Evolutionary conservation across 495 filamentous ascomycete species (phyloP), one percentile per base, ranked within the genome.

Genomic region (Aspergillus taichungensis): DNA sequence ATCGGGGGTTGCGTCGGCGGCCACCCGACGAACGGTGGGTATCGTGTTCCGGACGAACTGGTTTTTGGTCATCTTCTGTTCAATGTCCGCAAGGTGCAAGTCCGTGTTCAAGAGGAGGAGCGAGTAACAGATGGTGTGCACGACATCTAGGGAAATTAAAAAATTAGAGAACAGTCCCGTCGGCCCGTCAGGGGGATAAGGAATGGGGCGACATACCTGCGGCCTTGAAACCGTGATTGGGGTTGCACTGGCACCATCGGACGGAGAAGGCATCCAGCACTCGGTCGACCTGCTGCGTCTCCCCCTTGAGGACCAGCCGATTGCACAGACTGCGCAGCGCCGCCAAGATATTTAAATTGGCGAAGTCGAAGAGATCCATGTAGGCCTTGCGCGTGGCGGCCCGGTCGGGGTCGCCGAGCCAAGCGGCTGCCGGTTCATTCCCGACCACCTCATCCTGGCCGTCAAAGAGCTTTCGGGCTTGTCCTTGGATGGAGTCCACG

Each of bases 11-110:
- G 80, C 75, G 46, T 94, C 87, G 30, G 74, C 66, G 33, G 86
- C 78, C 24, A 87, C 82, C 43, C 84, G 78, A 29, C 79, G 80
- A 41, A 97, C 82, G 3, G 91, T 95, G 5, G 87, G 84, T 75
- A 96, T 82, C 8, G 92, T 97, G 54, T 99, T 99, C 64, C 92
- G 94, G 59, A 97, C 77, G 59, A 95, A 99, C 57, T 96, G 89
- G 51, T 69, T 80, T 49, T 83, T 79, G 13, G 89, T 95, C 92
- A 99, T 99, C 69, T 94, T 94, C 58, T 86, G 79, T 41, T 94
- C 86, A 40, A 96, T 92, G 54, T 96, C 90, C 43, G 90, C 89
- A 49, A 95, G 66, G 56, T 99, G 90, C 34, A 99, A 72, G 67
- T 99, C 92, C 44, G 92, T 97, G 56, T 99, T 99, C 42, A 99